Conservation (phyloP, 352 stramenopile species). For the Albugo laibachii region DNA sequence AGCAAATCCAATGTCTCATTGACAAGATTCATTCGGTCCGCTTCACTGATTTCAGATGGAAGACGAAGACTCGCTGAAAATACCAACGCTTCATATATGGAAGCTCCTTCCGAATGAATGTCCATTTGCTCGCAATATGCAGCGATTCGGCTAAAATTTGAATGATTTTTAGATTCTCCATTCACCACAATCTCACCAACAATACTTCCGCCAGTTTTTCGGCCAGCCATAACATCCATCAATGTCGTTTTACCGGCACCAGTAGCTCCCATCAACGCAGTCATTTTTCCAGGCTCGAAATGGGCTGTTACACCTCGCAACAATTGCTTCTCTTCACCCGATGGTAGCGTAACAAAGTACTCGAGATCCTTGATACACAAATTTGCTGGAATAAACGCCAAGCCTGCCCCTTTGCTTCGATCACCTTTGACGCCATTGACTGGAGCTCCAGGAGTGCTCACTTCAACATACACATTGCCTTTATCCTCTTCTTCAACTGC, state of each 20-base stretch:
- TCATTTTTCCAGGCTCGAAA: slow-evolving; percentile 38
- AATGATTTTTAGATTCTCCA: slow-evolving; percentile 55
- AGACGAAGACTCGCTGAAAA: slow-evolving; percentile 83
- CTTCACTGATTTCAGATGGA: slow-evolving; percentile 16
- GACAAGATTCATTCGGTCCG: slow-evolving; percentile 28
- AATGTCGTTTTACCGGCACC: slow-evolving; percentile 41
- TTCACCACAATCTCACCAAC: slow-evolving; percentile 78
- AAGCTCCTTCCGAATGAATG: slow-evolving; percentile 61
- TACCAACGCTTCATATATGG: slow-evolving; percentile 75
- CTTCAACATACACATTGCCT: slow-evolving; percentile 19
- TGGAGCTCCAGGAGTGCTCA: slow-evolving; percentile 9
- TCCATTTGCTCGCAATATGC: slow-evolving; percentile 89
- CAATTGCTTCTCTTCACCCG: slow-evolving; percentile 29
- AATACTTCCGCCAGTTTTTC: slow-evolving; percentile 50
- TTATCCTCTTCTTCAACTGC: slow-evolving; percentile 11
- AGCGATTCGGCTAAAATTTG: slow-evolving; percentile 69
- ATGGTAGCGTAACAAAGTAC: slow-evolving; percentile 40
- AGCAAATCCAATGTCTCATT: slow-evolving; percentile 31
- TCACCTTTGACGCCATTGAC: not conserved
- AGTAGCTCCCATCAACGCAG: slow-evolving; percentile 52
- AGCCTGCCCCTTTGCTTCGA: slow-evolving; percentile 10
- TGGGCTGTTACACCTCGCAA: slow-evolving; percentile 21
- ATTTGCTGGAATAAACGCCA: slow-evolving; percentile 21
- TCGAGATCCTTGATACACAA: slow-evolving; percentile 27
- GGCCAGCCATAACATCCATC: slow-evolving; percentile 51